Percentiles rank a stretch among this genome's conserved stretches.
Conservation (phyloP, 306 rosid genomes). For the Fagus crenata region DNA sequence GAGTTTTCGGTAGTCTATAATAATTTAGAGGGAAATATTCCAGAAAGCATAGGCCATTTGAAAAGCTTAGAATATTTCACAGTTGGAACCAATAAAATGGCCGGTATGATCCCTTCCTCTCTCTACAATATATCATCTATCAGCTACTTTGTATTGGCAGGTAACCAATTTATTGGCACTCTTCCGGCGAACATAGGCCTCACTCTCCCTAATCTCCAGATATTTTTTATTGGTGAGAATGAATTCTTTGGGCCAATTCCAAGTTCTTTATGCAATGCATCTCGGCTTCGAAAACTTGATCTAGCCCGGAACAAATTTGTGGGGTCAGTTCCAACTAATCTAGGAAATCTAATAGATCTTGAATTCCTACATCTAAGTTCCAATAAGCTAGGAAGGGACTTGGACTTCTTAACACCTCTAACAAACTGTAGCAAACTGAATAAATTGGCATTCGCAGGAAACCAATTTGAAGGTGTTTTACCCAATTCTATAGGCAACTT, state of each 20-base stretch:
- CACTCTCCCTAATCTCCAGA: constrained; percentile 9
- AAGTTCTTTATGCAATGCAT: not conserved
- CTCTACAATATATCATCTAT: constrained; percentile 33
- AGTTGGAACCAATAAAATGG: constrained; percentile 1
- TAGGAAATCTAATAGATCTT: not conserved
- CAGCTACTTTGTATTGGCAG: fast-evolving
- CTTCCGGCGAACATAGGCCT: constrained; percentile 4
- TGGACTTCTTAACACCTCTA: constrained; percentile 11
- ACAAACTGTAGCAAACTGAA: constrained; percentile 3
- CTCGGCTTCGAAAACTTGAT: constrained; percentile 8
- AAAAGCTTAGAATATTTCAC: not conserved
- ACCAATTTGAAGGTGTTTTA: constrained; percentile 4
- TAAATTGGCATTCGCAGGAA: not conserved
- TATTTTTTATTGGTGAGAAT: not conserved
- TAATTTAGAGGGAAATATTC: constrained; percentile 21
- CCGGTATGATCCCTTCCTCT: constrained; percentile 28
- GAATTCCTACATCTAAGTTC: not conserved
- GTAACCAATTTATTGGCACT: not conserved
- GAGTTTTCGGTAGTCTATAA: not conserved
- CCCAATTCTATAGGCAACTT: constrained; percentile 17
- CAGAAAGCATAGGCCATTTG: constrained; percentile 8
- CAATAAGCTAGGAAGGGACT: constrained; percentile 14
- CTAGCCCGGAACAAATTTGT: not conserved
- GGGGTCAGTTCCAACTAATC: constrained; percentile 12
- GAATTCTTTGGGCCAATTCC: constrained; percentile 16